A percentile compares a stretch with the other conserved stretches of the same genome.
Evolutionary conservation across 2,329 filamentous ascomycete genomes (phyloP).

Genomic region (Alternaria tenuissima): DNA sequence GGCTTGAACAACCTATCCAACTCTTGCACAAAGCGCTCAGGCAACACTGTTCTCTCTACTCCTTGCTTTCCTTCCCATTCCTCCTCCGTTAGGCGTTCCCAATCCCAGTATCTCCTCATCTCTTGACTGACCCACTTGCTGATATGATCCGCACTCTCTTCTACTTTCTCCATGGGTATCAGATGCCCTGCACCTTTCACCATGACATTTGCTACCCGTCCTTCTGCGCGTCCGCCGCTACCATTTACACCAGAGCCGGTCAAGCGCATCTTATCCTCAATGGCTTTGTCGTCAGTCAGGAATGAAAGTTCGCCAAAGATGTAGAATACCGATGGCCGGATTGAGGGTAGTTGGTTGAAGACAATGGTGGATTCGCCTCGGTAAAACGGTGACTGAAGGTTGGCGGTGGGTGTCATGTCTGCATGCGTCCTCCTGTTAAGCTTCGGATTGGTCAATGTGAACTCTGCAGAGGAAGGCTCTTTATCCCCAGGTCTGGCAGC

Average conservation of each 20-base stretch:
- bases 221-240: conserved; percentile 69
- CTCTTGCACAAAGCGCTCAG: conserved; percentile 42
- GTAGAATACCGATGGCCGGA: conserved; percentile 74
- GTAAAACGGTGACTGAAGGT: conserved; percentile 66
- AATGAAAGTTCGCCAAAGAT: conserved; percentile 64
- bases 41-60: conserved; percentile 38
- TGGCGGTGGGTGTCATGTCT: conserved; percentile 48
- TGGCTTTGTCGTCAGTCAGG: conserved; percentile 61
- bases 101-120: conserved; percentile 49
- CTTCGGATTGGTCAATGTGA: conserved; percentile 35
- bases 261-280: conserved; percentile 66
- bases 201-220: conserved; percentile 71
- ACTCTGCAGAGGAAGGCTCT: conserved; percentile 52
- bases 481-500: conserved; percentile 54
- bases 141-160: conserved; percentile 66
- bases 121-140: conserved; percentile 52
- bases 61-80: conserved; percentile 45
- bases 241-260: conserved; percentile 74
- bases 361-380: conserved; percentile 69
- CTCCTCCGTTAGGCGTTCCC: conserved; percentile 41
- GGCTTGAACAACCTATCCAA: conserved; percentile 30
- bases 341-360: conserved; percentile 63
- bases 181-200: conserved; percentile 77
- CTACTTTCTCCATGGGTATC: conserved; percentile 81
- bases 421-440: conserved; percentile 54